phyloP scores from a whole-genome alignment of 1,284 basidiomycete genomes.

The Ustanciosporium gigantosporum region DNA sequence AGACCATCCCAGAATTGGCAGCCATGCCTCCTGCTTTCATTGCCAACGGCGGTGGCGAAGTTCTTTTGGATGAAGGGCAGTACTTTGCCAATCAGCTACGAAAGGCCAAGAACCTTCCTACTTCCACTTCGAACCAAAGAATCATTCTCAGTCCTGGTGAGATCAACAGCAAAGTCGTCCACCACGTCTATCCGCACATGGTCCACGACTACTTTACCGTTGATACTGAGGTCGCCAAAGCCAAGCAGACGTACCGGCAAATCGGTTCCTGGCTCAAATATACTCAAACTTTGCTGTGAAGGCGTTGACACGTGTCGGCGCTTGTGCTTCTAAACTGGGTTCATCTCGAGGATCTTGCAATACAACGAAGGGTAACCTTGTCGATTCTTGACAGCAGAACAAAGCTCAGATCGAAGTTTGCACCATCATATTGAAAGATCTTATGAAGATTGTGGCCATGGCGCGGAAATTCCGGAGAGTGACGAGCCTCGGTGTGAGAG shows the following conservation, averaged over 20 bases:
- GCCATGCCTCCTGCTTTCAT: conserved; percentile 30
- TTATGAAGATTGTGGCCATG: too few species aligned
- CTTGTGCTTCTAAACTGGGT: too few species aligned
- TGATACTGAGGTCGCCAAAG: conserved; percentile 31
- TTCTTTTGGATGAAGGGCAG: conserved; percentile 36
- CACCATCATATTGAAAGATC: too few species aligned
- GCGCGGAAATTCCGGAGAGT: too few species aligned
- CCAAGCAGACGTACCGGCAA: conserved; percentile 23
- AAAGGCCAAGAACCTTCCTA: conserved; percentile 38
- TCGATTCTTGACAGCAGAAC: too few species aligned
- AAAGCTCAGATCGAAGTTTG: too few species aligned
- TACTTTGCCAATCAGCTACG: conserved; percentile 39
- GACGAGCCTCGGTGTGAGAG: too few species aligned
- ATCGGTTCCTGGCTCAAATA: conserved; percentile 46
- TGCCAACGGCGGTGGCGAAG: conserved; percentile 34
- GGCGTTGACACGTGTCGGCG: too few species aligned
- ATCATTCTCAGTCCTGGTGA: conserved; percentile 29
- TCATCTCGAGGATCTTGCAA: too few species aligned
- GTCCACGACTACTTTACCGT: conserved; percentile 49
- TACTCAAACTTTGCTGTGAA: conserved; percentile 22
- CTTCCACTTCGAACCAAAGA: conserved; percentile 24
- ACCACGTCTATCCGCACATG: conserved; percentile 12
- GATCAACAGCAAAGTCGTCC: conserved; percentile 27
- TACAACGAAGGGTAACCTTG: too few species aligned
- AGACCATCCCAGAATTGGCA: conserved; percentile 17